Percentiles rank a stretch among this genome's conserved stretches.
phyloP scores from a whole-genome alignment of 805 yeast species.

The Schwanniomyces yamadae region DNA sequence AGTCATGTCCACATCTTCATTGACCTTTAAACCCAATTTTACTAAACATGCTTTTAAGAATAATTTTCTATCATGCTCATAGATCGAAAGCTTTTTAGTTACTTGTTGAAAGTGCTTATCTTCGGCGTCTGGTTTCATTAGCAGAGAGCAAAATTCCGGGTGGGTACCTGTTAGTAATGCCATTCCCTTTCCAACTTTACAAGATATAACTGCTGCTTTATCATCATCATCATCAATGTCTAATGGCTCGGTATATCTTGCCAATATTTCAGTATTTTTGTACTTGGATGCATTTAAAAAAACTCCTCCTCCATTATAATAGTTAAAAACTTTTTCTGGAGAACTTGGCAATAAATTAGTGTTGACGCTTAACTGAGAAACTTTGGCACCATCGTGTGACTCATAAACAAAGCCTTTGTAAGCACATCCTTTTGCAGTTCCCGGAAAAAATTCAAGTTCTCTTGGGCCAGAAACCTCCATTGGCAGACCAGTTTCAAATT shows the following conservation, averaged over 20 bases:
- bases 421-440: constrained; percentile 78
- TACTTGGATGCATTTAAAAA: constrained; percentile 72
- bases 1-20: constrained; percentile 42
- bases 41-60: constrained; percentile 59
- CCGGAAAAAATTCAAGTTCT: constrained; percentile 81
- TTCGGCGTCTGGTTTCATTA: constrained; percentile 38
- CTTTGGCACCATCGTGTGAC: constrained; percentile 71
- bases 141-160: constrained; percentile 74
- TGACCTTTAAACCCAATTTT: constrained; percentile 70
- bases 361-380: constrained; percentile 47
- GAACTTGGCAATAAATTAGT: constrained; percentile 25
- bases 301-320: constrained; percentile 88
- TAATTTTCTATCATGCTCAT: constrained; percentile 48
- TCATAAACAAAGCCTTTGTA: constrained; percentile 78
- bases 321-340: constrained; percentile 35
- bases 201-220: constrained; percentile 70
- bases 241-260: constrained; percentile 56
- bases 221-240: constrained; percentile 48
- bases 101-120: constrained; percentile 32
- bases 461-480: constrained; percentile 86
- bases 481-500: constrained; percentile 77
- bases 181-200: constrained; percentile 69
- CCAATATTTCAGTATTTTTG: constrained; percentile 67
- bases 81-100: constrained; percentile 30
- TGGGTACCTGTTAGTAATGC: constrained; percentile 84